Percentiles rank a stretch among this genome's conserved stretches.
Evolutionary conservation across 495 filamentous ascomycete genomes (phyloP).

Genomic region (Neurospora tetraspora): DNA sequence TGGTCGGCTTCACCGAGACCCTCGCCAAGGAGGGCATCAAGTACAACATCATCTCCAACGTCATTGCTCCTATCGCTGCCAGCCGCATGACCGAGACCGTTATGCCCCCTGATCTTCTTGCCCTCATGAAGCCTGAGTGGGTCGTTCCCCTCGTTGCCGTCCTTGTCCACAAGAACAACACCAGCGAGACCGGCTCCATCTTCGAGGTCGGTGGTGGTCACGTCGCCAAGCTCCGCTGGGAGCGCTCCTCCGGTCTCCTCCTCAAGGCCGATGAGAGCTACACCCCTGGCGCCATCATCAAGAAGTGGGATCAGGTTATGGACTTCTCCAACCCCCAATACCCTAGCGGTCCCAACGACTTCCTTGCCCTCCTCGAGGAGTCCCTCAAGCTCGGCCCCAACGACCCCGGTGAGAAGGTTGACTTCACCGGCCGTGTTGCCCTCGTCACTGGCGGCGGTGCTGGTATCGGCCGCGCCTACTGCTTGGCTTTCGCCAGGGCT

Average conservation of each 20-base stretch:
- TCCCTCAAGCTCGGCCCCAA: constrained; percentile 70
- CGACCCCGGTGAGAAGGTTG: constrained; percentile 63
- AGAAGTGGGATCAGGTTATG: constrained; percentile 78
- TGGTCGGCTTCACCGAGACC: constrained; percentile 97
- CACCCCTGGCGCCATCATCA: constrained; percentile 78
- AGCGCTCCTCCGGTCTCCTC: constrained; percentile 82
- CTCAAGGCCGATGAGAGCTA: constrained; percentile 82
- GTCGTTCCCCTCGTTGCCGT: constrained; percentile 89
- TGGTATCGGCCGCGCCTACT: constrained; percentile 89
- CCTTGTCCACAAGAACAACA: constrained; percentile 82
- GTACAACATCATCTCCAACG: constrained; percentile 96
- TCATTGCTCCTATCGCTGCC: constrained; percentile 93
- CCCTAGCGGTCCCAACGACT: constrained; percentile 81
- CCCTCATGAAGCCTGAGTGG: constrained; percentile 88
- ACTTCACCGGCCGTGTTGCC: constrained; percentile 86
- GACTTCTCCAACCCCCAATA: constrained; percentile 82
- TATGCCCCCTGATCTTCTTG: constrained; percentile 90
- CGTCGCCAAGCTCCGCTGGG: constrained; percentile 89
- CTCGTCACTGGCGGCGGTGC: constrained; percentile 88
- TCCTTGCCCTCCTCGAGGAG: constrained; percentile 77
- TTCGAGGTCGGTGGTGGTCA: constrained; percentile 93
- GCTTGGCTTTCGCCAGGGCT: constrained; percentile 78
- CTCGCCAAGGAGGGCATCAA: constrained; percentile 95
- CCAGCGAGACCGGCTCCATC: constrained; percentile 73
- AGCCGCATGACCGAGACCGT: constrained; percentile 95